phyloP scores from a whole-genome alignment of 2,329 filamentous ascomycete species.

The Colletotrichum theobromicola region DNA sequence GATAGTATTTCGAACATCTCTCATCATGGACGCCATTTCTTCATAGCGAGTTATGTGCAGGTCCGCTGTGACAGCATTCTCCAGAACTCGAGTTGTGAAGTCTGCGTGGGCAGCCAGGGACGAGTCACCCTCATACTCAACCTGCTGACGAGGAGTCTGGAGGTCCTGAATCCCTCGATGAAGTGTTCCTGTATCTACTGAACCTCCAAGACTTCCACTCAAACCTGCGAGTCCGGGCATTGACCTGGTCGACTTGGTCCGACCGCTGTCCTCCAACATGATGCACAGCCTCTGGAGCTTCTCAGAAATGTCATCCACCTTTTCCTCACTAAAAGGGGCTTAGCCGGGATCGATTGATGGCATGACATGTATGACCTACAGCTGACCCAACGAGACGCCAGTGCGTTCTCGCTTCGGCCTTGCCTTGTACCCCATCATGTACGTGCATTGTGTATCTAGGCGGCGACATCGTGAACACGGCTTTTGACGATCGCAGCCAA shows the following conservation, averaged over 20 bases:
- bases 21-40: background rate
- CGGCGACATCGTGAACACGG: background rate
- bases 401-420: background rate
- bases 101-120: background rate
- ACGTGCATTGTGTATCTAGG: background rate
- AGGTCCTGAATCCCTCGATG: background rate
- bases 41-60: background rate
- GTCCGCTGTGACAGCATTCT: background rate
- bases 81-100: background rate
- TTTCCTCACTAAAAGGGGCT: background rate
- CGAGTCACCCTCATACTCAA: background rate
- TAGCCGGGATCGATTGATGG: background rate
- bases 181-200: rapidly evolving
- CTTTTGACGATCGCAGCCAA: background rate
- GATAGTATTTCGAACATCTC: background rate
- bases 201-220: background rate
- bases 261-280: background rate
- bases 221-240: too few species aligned
- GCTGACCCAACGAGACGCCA: rapidly evolving
- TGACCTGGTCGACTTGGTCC: background rate
- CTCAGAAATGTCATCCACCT: background rate
- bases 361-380: background rate
- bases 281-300: background rate
- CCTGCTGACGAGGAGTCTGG: rapidly evolving
- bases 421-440: background rate